These are phyloP conservation scores for Pseudophaeomoniella oleicola DNA, from an alignment of 2,329 filamentous ascomycete genomes.

Conservation along the genomic window DNA sequence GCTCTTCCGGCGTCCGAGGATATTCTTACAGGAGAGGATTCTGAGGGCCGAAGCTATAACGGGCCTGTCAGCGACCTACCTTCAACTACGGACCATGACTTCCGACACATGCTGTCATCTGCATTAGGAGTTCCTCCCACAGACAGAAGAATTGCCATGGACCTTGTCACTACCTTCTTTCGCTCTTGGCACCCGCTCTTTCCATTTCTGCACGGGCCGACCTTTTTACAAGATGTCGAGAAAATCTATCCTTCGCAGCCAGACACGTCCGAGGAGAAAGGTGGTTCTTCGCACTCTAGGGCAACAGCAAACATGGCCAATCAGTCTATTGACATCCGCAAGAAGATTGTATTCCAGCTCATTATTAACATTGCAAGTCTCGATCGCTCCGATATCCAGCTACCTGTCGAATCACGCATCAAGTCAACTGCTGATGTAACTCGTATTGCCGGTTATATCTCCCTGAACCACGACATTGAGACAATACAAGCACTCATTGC, in stretches of 20 bases:
- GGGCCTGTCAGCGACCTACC: slow-evolving; percentile 9
- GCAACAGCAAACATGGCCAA: slow-evolving; percentile 16
- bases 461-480: slow-evolving; percentile 21
- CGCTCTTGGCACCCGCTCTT: slow-evolving; percentile 38
- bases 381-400: slow-evolving; percentile 16
- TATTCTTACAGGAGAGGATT: slow-evolving; percentile 13
- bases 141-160: slow-evolving; percentile 18
- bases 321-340: slow-evolving; percentile 13
- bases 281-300: slow-evolving; percentile 8
- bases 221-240: slow-evolving; percentile 31
- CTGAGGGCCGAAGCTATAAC: slow-evolving; percentile 12
- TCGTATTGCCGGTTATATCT: slow-evolving; percentile 9
- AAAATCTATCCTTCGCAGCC: slow-evolving; percentile 20
- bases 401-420: slow-evolving; percentile 22
- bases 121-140: slow-evolving; percentile 12
- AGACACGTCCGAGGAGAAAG: neutral
- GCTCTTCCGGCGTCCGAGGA: slow-evolving; percentile 13
- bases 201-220: slow-evolving; percentile 36
- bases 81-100: slow-evolving; percentile 8
- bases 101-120: slow-evolving; percentile 16
- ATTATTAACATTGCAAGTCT: slow-evolving; percentile 34
- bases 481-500: slow-evolving; percentile 35
- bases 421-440: slow-evolving; percentile 21
- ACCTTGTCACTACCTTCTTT: slow-evolving; percentile 35
- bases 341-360: slow-evolving; percentile 31